Evolutionary conservation across 352 stramenopile genomes (phyloP).

Genomic region (Phytophthora quininea): DNA sequence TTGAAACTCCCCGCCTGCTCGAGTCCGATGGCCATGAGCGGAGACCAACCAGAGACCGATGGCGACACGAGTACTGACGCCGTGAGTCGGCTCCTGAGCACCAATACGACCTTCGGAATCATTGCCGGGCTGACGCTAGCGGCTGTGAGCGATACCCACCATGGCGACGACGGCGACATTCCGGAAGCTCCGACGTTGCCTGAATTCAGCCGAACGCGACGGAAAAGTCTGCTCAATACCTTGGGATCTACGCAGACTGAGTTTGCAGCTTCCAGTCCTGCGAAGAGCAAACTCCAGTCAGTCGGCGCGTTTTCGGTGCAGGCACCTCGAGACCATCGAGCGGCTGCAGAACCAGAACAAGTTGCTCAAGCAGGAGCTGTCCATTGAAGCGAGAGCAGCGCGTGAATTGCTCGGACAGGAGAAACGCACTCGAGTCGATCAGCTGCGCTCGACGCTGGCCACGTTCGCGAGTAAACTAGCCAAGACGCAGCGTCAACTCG

Average conservation of each 20-base stretch:
- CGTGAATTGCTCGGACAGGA: conserved; percentile 56
- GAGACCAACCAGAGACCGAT: conserved; percentile 30
- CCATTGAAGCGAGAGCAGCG: conserved; percentile 70
- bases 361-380: conserved; percentile 73
- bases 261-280: conserved; percentile 34
- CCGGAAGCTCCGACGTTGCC: conserved; percentile 13
- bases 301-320: conserved; percentile 58
- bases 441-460: conserved; percentile 57
- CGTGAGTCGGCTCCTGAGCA: conserved; percentile 41
- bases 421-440: conserved; percentile 60
- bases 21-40: conserved; percentile 19
- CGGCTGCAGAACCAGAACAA: conserved; percentile 79
- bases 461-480: conserved; percentile 60
- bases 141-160: conserved; percentile 35
- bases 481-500: conserved; percentile 43
- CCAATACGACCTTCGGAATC: conserved; percentile 61
- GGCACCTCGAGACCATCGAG: conserved; percentile 75
- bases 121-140: conserved; percentile 59
- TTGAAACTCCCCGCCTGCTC: conserved; percentile 25
- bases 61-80: conserved; percentile 20
- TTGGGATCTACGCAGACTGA: conserved; percentile 7
- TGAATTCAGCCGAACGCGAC: conserved; percentile 6
- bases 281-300: conserved; percentile 19
- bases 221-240: conserved; percentile 17
- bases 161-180: conserved; percentile 36